Percentiles rank a stretch among this genome's conserved stretches.
Conservation (phyloP, 78 protist species). For the Dictyostelium purpureum region DNA sequence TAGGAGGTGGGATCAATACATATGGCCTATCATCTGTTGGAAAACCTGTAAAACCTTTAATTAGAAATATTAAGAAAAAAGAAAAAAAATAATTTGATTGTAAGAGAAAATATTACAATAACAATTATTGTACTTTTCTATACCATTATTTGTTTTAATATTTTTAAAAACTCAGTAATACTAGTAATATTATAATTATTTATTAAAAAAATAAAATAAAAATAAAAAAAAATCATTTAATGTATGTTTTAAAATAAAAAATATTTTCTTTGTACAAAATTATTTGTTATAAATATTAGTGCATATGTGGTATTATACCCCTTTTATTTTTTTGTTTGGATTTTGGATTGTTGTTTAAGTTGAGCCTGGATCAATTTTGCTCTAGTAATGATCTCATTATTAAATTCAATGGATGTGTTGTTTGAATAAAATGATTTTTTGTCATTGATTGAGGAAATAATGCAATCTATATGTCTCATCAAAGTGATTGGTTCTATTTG, state of each 20-base stretch:
- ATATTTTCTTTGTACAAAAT: too few species aligned
- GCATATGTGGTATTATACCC: too few species aligned
- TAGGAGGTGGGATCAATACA: neutral
- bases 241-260: too few species aligned
- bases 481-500: neutral
- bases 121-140: too few species aligned
- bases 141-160: too few species aligned
- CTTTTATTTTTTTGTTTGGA: neutral
- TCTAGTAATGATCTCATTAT: neutral
- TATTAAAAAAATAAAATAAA: too few species aligned
- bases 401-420: neutral
- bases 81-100: too few species aligned
- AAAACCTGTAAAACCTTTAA: neutral
- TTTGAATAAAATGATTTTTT: neutral
- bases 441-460: neutral
- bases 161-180: too few species aligned
- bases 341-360: neutral
- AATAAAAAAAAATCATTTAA: too few species aligned
- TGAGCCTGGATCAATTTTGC: neutral
- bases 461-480: neutral
- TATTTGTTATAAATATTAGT: too few species aligned
- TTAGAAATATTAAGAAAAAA: neutral
- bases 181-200: too few species aligned
- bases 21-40: neutral
- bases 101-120: too few species aligned